These are phyloP conservation scores for Barbatosphaeria neglecta DNA, from an alignment of 495 filamentous ascomycete species.

Conservation along the genomic window DNA sequence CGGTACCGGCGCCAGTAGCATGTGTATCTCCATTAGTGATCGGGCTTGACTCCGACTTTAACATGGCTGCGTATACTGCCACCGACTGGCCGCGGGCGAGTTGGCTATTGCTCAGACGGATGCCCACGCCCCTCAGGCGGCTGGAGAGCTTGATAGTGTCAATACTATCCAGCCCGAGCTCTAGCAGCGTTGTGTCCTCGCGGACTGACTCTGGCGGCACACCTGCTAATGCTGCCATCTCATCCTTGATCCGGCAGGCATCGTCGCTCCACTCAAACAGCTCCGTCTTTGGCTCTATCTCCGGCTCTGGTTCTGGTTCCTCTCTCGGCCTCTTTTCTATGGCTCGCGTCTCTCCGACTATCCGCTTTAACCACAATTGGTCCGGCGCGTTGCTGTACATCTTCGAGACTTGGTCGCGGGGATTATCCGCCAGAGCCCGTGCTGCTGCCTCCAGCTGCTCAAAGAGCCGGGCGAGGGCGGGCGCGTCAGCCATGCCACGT, in stretches of 20 bases:
- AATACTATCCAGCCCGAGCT: conserved; percentile 59
- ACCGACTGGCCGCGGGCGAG: conserved; percentile 63
- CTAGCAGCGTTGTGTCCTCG: conserved; percentile 45
- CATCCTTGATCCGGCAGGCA: conserved; percentile 38
- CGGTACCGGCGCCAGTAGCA: too few species aligned
- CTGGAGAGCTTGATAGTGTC: conserved; percentile 59
- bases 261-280: conserved; percentile 36
- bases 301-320: too few species aligned
- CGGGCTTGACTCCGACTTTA: conserved; percentile 1
- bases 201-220: conserved; percentile 35
- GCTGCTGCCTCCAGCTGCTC: conserved; percentile 24
- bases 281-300: too few species aligned
- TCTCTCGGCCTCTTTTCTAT: too few species aligned
- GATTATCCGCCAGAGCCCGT: conserved; percentile 1
- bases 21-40: too few species aligned
- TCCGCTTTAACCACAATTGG: too few species aligned
- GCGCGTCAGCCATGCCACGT: conserved; percentile 18
- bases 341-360: not conserved
- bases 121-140: conserved; percentile 44
- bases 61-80: not conserved
- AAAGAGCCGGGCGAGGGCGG: conserved; percentile 23
- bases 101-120: conserved; percentile 49
- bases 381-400: too few species aligned
- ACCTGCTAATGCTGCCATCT: conserved; percentile 50
- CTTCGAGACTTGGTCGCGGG: not conserved